Evolutionary conservation across 306 rosid species (phyloP).

Genomic region (Morella rubra): DNA sequence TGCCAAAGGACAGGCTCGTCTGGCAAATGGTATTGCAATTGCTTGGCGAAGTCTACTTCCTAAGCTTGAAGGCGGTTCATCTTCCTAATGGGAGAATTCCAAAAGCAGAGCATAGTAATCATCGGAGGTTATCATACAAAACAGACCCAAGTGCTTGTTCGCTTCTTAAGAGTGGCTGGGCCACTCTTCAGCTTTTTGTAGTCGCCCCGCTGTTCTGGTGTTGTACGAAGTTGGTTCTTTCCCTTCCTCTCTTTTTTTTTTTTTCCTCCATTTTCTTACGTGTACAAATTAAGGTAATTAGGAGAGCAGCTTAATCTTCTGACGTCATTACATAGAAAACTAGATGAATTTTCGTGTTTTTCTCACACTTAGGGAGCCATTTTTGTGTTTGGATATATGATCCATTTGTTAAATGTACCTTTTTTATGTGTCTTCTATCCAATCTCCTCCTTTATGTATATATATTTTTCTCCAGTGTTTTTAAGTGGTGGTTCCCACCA

Average conservation of each 20-base stretch:
- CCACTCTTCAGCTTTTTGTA: slow-evolving; percentile 25
- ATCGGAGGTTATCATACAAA: slow-evolving; percentile 20
- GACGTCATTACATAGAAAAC: slow-evolving; percentile 8
- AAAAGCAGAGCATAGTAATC: slow-evolving; percentile 22
- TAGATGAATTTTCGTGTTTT: slow-evolving; percentile 6
- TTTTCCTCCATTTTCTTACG: slow-evolving; percentile 23
- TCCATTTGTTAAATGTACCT: not conserved
- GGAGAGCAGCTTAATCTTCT: slow-evolving; percentile 5
- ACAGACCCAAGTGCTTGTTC: not conserved
- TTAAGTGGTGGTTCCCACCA: too few relatives aligned
- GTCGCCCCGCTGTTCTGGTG: slow-evolving; percentile 37
- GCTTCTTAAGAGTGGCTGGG: slow-evolving; percentile 21
- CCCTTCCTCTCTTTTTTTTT: too few relatives aligned
- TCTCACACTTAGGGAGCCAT: not conserved
- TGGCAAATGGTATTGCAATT: slow-evolving; percentile 78
- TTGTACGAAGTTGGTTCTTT: slow-evolving; percentile 27
- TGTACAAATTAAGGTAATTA: slow-evolving; percentile 52
- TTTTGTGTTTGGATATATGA: not conserved
- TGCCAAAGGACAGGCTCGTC: slow-evolving; percentile 93
- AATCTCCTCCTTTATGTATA: too few relatives aligned
- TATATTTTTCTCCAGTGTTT: too few relatives aligned
- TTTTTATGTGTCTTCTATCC: not conserved
- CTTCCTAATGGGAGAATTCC: slow-evolving; percentile 32
- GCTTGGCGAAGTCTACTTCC: slow-evolving; percentile 98
- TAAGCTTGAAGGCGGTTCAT: slow-evolving; percentile 76